Evolutionary conservation across 208 protist genomes (phyloP), one percentile per base, ranked within the genome.

Genomic region (Acanthamoeba sp.): DNA sequence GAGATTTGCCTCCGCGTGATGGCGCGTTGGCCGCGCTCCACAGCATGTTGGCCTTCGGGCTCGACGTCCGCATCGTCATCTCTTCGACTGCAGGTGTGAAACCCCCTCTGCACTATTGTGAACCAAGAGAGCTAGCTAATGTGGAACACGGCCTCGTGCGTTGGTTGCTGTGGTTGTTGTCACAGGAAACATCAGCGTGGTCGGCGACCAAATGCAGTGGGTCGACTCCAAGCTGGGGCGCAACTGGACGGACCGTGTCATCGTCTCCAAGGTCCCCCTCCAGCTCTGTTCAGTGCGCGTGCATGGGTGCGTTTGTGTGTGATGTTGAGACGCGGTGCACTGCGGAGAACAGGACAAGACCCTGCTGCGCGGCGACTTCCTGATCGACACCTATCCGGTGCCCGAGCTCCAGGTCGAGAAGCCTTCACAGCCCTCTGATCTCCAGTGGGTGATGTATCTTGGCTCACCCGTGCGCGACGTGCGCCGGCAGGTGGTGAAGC

Each of bases 11-110:
- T 9, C 66, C 66, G 1, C 66, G 66, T 22, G 66, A 40, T 1
- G 36, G 66, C 22, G 66, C 66, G 2, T 76, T 76, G 36, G 66
- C 66, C n/a, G 66, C 66, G 66, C 29, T 76, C 16, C 66, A 76
- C 66, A n/a, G 66, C 32, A 76, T 76, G 66, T n/a, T 42, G 66
- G 66, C 66, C 66, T 76, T 76, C 22, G 66, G 66, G 7, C 66
- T 76, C 14, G 66, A 76, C 29, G 66, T 76, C 10, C 66, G 66
- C 0, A 38, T 76, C 16, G 66, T 76, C 32, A 76, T 76, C 66
- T 76, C 66, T 24, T 20, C 66, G 5, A 76, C 66, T 14, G 66
- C 66, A 1, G 66, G 66, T 69, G 20, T 22, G 12, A 22, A 62
- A 27, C 55, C 16, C 16, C 10, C 1, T 69, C 62, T 34, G 22